phyloP scores from a whole-genome alignment of 2,329 filamentous ascomycete species.

The Pseudogymnoascus sp. region DNA sequence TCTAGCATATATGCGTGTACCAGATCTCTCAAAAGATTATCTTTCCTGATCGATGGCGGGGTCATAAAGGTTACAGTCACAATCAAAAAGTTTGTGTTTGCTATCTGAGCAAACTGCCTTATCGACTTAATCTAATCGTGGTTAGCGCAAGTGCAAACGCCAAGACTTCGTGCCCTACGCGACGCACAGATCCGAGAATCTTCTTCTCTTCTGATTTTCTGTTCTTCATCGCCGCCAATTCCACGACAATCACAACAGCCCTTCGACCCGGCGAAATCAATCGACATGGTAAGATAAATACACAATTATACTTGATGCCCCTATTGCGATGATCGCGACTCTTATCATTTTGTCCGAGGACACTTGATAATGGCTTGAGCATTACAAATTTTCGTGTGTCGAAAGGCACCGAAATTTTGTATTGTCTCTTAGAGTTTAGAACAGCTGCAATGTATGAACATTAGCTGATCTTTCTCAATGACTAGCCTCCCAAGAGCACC shows the following conservation, averaged over 20 bases:
- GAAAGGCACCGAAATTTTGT: conserved; percentile 25
- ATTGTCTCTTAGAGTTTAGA: conserved; percentile 83
- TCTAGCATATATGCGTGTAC: conserved; percentile 11
- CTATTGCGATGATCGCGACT: conserved; percentile 23
- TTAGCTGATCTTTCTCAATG: conserved; percentile 37
- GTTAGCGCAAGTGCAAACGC: conserved; percentile 12
- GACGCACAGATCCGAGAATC: conserved; percentile 18
- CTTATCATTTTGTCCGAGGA: conserved; percentile 27
- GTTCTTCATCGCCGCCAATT: conserved; percentile 34
- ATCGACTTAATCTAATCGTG: conserved; percentile 6
- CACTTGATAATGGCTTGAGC: conserved; percentile 55
- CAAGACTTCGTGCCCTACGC: conserved; percentile 21
- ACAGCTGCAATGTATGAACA: conserved; percentile 72
- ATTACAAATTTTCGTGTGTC: conserved; percentile 29
- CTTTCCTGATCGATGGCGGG: not conserved
- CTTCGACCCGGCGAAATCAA: conserved; percentile 42
- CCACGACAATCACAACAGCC: conserved; percentile 35
- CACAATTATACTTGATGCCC: conserved; percentile 14
- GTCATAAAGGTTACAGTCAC: conserved; percentile 6
- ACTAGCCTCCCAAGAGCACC: conserved; percentile 87
- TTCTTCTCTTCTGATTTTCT: conserved; percentile 26
- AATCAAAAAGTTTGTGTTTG: conserved; percentile 15
- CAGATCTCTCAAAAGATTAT: conserved; percentile 9
- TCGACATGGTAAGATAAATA: conserved; percentile 54
- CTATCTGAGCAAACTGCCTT: conserved; percentile 10